Base-by-base conservation (phyloP, 1,284 basidiomycete species). In the Mrakiaceae sp. region DNA sequence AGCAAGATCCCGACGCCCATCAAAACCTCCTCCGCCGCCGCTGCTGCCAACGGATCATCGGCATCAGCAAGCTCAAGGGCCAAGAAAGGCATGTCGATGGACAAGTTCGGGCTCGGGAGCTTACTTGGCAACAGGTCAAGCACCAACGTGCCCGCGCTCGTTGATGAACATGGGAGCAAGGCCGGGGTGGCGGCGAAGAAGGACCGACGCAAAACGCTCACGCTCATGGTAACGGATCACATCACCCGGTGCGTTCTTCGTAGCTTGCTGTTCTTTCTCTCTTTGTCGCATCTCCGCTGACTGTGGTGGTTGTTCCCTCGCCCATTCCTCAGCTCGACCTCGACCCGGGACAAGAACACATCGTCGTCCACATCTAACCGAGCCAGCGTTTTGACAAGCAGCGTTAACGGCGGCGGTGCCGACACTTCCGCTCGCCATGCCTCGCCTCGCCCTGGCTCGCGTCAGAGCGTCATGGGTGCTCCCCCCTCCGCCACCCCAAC, bases 131-230 rank as follows among this genome's bases (percentile, higher is more conserved):
- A 58, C 4, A 64, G 44, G 40, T 67, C 68, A 0, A 52, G 59
- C n/a, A 52, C 56, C 27, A 65, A 66, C 49, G 56, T 65, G 62
- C 11, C 16, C 49, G 60, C 16, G 3, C 43, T 53, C 16, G 60
- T 14, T 11, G n/a, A 51, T 7, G 60, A 40, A 42, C 52, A 48
- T 27, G 43, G 50, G 47, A 61, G 51, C 39, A 4, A 51, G 43
- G n/a, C 42, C 58, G 40, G 54, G 40, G 12, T 53, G 50, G 60
- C 12, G 27, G 54, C 60, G 69, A 75, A 68, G 83, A 82, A 80
- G 84, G 85, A 79, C 79, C 77, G 72, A 71, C 78, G 87, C 68
- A 90, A 88, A 74, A 90, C 89, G 1, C 78, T 91, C 64, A 89
- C 86, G 0, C 82, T 90, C 57, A 87, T 90, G 82, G 27, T 27